These are phyloP conservation scores for Lichtheimia ramosa DNA, from an alignment of 371 early-diverging fungal species.

Conservation along the genomic window DNA sequence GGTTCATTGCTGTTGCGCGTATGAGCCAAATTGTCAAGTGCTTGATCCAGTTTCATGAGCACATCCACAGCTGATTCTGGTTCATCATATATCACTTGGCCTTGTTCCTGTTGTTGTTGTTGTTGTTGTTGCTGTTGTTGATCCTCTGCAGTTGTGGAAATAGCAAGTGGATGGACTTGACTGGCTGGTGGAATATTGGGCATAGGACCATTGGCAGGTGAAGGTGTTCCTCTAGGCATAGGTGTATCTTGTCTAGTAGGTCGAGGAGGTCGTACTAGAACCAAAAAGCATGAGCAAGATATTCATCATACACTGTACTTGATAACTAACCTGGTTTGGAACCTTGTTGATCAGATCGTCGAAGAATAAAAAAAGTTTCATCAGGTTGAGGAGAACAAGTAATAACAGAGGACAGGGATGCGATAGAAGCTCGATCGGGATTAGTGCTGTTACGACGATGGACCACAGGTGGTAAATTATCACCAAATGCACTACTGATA, in stretches of 20 bases:
- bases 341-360: slow-evolving; percentile 15
- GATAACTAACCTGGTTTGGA: slow-evolving; percentile 7
- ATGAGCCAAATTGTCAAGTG: slow-evolving; percentile 20
- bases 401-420: slow-evolving; percentile 35
- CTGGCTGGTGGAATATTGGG: not conserved
- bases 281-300: slow-evolving; percentile 1
- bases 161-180: slow-evolving; percentile 5
- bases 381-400: slow-evolving; percentile 30
- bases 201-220: not conserved
- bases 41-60: slow-evolving; percentile 22
- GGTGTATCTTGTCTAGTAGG: slow-evolving; percentile 47
- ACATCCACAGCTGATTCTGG: slow-evolving; percentile 24
- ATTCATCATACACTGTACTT: slow-evolving; percentile 1
- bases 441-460: slow-evolving; percentile 35
- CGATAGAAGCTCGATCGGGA: slow-evolving; percentile 44
- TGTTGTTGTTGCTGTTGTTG: slow-evolving; percentile 4
- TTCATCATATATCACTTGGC: slow-evolving; percentile 9
- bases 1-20: slow-evolving; percentile 27
- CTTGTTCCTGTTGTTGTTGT: slow-evolving; percentile 5
- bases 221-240: slow-evolving; percentile 20
- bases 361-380: slow-evolving; percentile 43
- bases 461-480: slow-evolving; percentile 30
- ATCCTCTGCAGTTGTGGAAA: not conserved
- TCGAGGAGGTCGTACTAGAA: slow-evolving; percentile 35
- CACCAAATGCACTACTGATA: slow-evolving; percentile 38